Evolutionary conservation across 106 monocot genomes (phyloP), one percentile per base, ranked within the genome.

Genomic region (Platanthera guangdongensis): DNA sequence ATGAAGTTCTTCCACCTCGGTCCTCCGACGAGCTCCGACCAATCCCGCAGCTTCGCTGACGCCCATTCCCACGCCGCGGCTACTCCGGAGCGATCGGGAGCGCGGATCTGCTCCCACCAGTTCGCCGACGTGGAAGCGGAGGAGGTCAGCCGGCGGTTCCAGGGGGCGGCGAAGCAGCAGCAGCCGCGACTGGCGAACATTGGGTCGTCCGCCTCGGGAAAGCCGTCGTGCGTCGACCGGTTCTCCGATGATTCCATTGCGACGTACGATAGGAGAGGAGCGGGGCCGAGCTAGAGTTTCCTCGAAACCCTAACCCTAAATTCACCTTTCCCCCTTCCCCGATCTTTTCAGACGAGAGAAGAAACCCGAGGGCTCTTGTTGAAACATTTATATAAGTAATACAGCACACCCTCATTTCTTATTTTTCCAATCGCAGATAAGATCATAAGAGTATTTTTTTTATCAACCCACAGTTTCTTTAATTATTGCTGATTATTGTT

Each of bases 1-100:
- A 90, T 75, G 82, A 90, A 87, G 28, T 82, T 90, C 83, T 90
- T 90, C 90, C 90, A 90, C 69, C 77, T 53, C 8, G 90, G 90
- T 47, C 90, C 87, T 1, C 87, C 87, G 39, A 81, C 83, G 79
- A 90, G 15, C 59, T 85, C 90, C 54, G 87, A 82, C 87, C 87
- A 87, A 77, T 82, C 87, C 51, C 87, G 64, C 13, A 84, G 73
- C 64, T 80, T 79, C 73, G 16, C 25, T 52, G 52, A 0, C 14
- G 76, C 65, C 53, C 54, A 18, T 52, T 19, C 30, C 71, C 68
- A 75, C 77, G 68, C 19, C 28, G 65, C 18, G 69, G 68, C 1
- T 13, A 5, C 52, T 15, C 57, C n/a, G 57, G 39, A 39, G 39
- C 39, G 39, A 39, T 18, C 59, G 45, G 76, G 7, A 6, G 51